Evolutionary conservation across 1,139 yeast genomes (phyloP).

Genomic region (Nadsonia commutata): DNA sequence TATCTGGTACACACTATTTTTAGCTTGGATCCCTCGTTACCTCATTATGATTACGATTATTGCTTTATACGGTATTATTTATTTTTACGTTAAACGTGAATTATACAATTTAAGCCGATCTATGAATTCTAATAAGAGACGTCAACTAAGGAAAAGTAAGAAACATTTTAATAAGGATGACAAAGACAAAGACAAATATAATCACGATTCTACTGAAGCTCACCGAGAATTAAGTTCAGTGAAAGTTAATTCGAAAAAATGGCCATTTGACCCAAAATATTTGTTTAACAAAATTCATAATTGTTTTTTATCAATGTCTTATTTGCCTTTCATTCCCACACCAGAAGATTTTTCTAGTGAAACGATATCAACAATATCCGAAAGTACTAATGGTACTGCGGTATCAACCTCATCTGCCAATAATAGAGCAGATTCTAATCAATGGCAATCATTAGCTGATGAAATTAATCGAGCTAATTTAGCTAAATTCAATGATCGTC

Average conservation of each 20-base stretch:
- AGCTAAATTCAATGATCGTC: slow-evolving; percentile 2
- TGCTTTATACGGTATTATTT: slow-evolving; percentile 53
- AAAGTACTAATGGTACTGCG: too few species aligned
- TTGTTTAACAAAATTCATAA: too few species aligned
- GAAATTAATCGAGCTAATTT: slow-evolving; percentile 4
- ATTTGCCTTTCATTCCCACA: not conserved
- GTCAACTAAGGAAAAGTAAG: too few species aligned
- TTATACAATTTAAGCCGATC: slow-evolving; percentile 1
- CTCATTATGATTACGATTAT: slow-evolving; percentile 48
- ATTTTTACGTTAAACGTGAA: slow-evolving; percentile 16
- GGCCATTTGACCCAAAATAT: too few species aligned
- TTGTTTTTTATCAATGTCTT: not conserved
- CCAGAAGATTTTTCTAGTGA: too few species aligned
- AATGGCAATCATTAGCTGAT: not conserved
- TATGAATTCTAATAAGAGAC: not conserved
- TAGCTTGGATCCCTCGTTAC: slow-evolving; percentile 78
- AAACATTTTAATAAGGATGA: too few species aligned
- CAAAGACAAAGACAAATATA: too few species aligned
- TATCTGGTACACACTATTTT: slow-evolving; percentile 55
- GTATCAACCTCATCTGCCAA: not conserved
- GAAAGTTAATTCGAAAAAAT: too few species aligned
- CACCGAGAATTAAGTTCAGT: too few species aligned
- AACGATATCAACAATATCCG: too few species aligned
- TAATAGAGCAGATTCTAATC: not conserved
- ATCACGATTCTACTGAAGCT: too few species aligned